phyloP scores from a whole-genome alignment of 2,329 filamentous ascomycete species.

The Cladophialophora bantiana region DNA sequence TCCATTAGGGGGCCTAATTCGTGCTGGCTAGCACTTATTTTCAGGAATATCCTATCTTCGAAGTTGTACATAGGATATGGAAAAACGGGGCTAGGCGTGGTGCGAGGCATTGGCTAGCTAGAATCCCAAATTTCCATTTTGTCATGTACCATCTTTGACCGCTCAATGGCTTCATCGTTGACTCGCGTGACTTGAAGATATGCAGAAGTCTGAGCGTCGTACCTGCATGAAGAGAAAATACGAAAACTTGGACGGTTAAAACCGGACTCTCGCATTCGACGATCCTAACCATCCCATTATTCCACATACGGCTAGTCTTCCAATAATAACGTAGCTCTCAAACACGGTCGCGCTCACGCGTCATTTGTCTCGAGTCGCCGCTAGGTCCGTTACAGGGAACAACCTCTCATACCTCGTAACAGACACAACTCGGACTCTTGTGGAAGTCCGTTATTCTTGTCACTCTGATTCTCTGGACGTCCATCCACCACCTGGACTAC shows the following conservation, averaged over 20 bases:
- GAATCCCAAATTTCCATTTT: conserved; percentile 23
- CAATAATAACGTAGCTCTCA: not conserved
- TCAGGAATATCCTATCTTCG: conserved; percentile 21
- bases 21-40: conserved; percentile 24
- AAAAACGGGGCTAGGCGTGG: conserved; percentile 13
- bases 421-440: not conserved
- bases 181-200: not conserved
- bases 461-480: not conserved
- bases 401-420: not conserved
- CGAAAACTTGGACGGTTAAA: not conserved
- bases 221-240: not conserved
- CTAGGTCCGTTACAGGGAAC: not conserved
- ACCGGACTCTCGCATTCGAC: too few species aligned
- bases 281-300: not conserved
- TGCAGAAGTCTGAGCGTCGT: not conserved
- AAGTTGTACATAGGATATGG: conserved; percentile 28
- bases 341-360: conserved; percentile 21
- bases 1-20: conserved; percentile 24
- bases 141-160: conserved; percentile 6
- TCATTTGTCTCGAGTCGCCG: conserved; percentile 1
- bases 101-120: conserved; percentile 32
- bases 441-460: not conserved
- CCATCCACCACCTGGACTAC: not conserved
- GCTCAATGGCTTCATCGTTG: not conserved
- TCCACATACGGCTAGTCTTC: not conserved